Base-by-base conservation (phyloP, 441 rosid genomes). In the Daphne laureola region DNA sequence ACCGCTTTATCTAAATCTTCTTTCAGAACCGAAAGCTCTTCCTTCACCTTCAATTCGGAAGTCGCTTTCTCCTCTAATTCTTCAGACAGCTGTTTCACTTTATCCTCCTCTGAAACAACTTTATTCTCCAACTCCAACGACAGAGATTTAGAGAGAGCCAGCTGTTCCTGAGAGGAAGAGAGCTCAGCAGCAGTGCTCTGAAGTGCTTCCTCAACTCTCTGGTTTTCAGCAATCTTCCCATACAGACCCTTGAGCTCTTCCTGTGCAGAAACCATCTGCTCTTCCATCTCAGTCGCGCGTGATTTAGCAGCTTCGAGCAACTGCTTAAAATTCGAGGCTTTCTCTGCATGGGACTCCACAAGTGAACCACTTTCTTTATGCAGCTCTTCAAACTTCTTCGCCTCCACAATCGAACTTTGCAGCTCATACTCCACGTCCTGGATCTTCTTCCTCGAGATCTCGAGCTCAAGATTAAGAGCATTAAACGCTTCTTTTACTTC, bases 401-500 rank as follows among this genome's bases (percentile, higher is more conserved):
- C 82, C 67, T 89, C 97, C 16, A 64, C 74, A 8, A 63, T 70
- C 16, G 97, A 81, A 58, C 50, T 17, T 13, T 65, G 77, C 54
- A 93, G 74, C 69, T 80, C 87, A 50, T 78, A 67, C 46, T 83
- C 93, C 80, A 85, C 59, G 65, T 84, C 87, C 47, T 66, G 69
- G 78, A 78, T 70, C 74, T 72, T 81, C 75, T 80, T 86, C 68
- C 80, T 68, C 4, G 92, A 83, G 64, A 40, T 78, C 58, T 76
- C 89, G 43, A 84, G 76, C 57, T 94, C 92, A 38, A 82, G 74
- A 57, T 62, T 80, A 50, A 90, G 68, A 47, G 77, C 67, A 61
- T 81, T 78, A 64, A 82, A 86, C 64, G 95, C 78, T 70, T 87
- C 96, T 57, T 82, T 90, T 58, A 87, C 87, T 54, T 78, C 81